Percentiles rank a stretch among this genome's conserved stretches.
Conservation (phyloP, 2,329 filamentous ascomycete genomes). For the Chlorencoelia australis region DNA sequence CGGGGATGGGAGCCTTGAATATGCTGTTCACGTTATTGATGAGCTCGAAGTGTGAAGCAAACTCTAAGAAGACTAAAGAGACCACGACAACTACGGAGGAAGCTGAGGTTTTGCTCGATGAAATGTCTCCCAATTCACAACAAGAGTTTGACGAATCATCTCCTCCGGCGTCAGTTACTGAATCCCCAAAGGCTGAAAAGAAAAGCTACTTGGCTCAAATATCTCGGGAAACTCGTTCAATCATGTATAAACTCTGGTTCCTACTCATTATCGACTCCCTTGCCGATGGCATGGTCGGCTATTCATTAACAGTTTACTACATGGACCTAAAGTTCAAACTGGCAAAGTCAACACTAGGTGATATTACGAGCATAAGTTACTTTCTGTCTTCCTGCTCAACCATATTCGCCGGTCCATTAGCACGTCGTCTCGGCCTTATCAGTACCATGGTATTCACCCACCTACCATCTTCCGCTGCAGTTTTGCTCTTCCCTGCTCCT, state of each 20-base stretch:
- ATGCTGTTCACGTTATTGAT: too few species aligned
- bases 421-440: conserved; percentile 46
- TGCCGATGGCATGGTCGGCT: conserved; percentile 54
- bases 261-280: conserved; percentile 54
- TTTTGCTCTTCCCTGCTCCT: conserved; percentile 39
- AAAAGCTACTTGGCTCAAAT: conserved; percentile 40
- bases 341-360: conserved; percentile 47
- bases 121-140: background rate
- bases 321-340: conserved; percentile 45
- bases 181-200: conserved; percentile 4
- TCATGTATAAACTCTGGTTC: conserved; percentile 57
- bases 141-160: background rate
- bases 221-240: conserved; percentile 43
- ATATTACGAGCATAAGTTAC: conserved; percentile 44
- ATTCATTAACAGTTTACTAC: conserved; percentile 48
- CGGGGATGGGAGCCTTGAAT: too few species aligned
- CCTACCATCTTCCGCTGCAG: conserved; percentile 46
- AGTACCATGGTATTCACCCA: conserved; percentile 68
- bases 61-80: too few species aligned
- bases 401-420: conserved; percentile 39
- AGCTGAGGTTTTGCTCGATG: too few species aligned
- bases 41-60: too few species aligned
- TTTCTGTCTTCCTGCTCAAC: conserved; percentile 45
- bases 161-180: background rate
- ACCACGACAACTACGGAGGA: too few species aligned